These are phyloP conservation scores for Sodiomyces alkalinus DNA, from an alignment of 2,329 filamentous ascomycete species.

Conservation along the genomic window DNA sequence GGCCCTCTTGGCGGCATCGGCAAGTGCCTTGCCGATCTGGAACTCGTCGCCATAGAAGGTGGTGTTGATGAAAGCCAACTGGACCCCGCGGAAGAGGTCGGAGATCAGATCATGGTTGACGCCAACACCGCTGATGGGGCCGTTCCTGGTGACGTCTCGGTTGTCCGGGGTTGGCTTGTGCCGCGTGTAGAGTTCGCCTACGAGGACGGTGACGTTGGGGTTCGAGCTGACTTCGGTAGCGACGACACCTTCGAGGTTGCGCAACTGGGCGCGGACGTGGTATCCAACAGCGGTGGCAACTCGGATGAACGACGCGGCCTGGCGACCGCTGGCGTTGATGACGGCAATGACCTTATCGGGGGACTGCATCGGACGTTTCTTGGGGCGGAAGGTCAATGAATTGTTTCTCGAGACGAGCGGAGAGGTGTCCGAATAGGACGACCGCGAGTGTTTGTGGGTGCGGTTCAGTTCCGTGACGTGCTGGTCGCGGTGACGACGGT, in stretches of 20 bases:
- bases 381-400: slow-evolving; percentile 43
- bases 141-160: slow-evolving; percentile 54
- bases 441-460: slow-evolving; percentile 45
- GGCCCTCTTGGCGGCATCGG: slow-evolving; percentile 73
- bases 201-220: slow-evolving; percentile 55
- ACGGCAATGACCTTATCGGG: slow-evolving; percentile 75
- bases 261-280: slow-evolving; percentile 80
- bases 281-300: slow-evolving; percentile 90
- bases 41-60: slow-evolving; percentile 94
- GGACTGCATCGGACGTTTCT: slow-evolving; percentile 41
- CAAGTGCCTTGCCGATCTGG: slow-evolving; percentile 73
- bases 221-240: slow-evolving; percentile 72
- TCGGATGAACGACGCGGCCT: slow-evolving; percentile 88
- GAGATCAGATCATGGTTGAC: slow-evolving; percentile 60
- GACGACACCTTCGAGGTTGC: slow-evolving; percentile 74
- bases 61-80: slow-evolving; percentile 94
- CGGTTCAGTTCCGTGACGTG: slow-evolving; percentile 11
- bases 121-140: slow-evolving; percentile 43
- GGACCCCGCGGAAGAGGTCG: slow-evolving; percentile 67
- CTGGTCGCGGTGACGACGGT: slow-evolving; percentile 12
- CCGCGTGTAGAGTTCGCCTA: slow-evolving; percentile 47
- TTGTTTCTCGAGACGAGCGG: slow-evolving; percentile 42
- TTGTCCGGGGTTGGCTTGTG: slow-evolving; percentile 33
- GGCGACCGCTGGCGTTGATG: slow-evolving; percentile 89
- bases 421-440: slow-evolving; percentile 46